Evolutionary conservation across 2,329 filamentous ascomycete species (phyloP), one percentile per base, ranked within the genome.

Genomic region (Ceratocystis eucalypticola): DNA sequence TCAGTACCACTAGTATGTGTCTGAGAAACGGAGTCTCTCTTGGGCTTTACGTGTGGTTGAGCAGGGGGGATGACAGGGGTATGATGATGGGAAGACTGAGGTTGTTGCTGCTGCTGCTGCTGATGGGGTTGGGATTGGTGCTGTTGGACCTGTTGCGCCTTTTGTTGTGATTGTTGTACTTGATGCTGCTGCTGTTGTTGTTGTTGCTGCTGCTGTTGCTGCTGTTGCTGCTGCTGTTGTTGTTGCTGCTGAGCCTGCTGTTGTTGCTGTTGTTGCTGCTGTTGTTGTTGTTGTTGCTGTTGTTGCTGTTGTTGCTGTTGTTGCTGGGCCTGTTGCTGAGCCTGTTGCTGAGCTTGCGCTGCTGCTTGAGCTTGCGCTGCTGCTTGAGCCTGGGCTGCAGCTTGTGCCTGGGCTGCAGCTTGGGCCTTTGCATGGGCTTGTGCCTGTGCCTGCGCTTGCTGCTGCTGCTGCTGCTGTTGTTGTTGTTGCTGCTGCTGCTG

Each of bases 391-490:
- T 66, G 65, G 2, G 65, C 65, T 45, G 64, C 37, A 1, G 22
- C 61, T 64, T 77, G 77, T 28, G 75, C 74, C 70, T 78, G 77
- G 63, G 77, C 70, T n/a, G 69, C 70, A 5, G 63, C 62, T 30
- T 68, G 68, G 15, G 69, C 68, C 15, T 62, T 55, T 10, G 61
- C 61, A 15, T 67, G 65, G 8, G 65, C 66, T 25, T 69, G 68
- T 30, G 65, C 65, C 28, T 66, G 64, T 2, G 64, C 62, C 30
- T 69, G 66, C 5, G 62, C 50, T 30, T n/a, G 67, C 62, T 25
- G 57, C 41, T 33, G 65, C 2, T 37, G 61, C 45, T 33, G 63
- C 2, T 63, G 63, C 6, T 65, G 46, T 0, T 53, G 61, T 10
- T 69, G 68, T 2, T 66, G 65, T 41, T 69, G 69, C 6, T 70